Conservation (phyloP, 139 green algal species). For the Medakamo hakoo region DNA sequence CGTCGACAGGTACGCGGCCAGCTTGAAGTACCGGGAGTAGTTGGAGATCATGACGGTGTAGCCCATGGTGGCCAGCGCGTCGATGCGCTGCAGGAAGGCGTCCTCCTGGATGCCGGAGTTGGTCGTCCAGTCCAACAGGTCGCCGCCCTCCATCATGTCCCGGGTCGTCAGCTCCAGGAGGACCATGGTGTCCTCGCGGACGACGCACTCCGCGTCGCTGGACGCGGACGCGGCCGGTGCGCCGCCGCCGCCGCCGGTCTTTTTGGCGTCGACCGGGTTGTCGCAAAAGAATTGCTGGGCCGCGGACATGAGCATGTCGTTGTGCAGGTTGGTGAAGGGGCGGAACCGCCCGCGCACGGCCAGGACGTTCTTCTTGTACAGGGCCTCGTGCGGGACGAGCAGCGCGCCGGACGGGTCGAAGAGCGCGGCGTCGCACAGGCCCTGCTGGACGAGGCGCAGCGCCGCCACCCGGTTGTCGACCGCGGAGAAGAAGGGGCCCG, state of each 20-base stretch:
- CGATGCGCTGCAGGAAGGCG: slow-evolving; percentile 27
- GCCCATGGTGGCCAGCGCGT: slow-evolving; percentile 24
- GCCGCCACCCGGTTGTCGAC: slow-evolving; percentile 22
- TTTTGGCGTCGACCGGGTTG: background rate
- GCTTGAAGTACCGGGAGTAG: slow-evolving; percentile 24
- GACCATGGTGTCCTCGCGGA: slow-evolving; percentile 27
- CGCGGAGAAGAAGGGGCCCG: slow-evolving; percentile 11
- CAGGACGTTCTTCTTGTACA: slow-evolving; percentile 33
- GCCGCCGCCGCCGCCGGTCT: slow-evolving; percentile 1
- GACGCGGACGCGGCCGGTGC: background rate
- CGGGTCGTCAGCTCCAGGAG: slow-evolving; percentile 30
- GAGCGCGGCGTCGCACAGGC: slow-evolving; percentile 22
- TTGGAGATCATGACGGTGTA: slow-evolving; percentile 30
- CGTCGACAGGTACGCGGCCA: slow-evolving; percentile 23
- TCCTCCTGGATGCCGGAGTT: slow-evolving; percentile 24
- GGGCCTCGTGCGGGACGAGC: slow-evolving; percentile 15
- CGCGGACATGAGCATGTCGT: slow-evolving; percentile 30
- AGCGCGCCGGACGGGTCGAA: slow-evolving; percentile 18
- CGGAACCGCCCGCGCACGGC: slow-evolving; percentile 27
- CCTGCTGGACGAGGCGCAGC: slow-evolving; percentile 23
- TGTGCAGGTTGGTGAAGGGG: slow-evolving; percentile 34
- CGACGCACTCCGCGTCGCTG: slow-evolving; percentile 17
- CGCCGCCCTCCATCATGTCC: slow-evolving; percentile 35
- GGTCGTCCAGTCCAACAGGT: slow-evolving; percentile 32
- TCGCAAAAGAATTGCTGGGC: slow-evolving; percentile 19